These are phyloP conservation scores for Epipyxis sp. DNA, from an alignment of 108 stramenopile genomes.

Conservation along the genomic window DNA sequence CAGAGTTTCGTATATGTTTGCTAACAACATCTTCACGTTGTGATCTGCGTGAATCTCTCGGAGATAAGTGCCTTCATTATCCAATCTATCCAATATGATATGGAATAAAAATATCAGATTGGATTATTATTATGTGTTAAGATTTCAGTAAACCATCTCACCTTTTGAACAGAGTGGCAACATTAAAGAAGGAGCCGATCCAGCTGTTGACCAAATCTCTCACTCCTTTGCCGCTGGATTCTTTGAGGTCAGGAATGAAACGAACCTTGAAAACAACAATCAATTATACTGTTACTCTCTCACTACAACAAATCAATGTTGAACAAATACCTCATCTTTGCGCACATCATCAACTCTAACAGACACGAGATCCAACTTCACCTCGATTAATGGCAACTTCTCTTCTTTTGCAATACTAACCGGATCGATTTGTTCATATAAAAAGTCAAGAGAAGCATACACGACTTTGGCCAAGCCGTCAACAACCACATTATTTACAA, in stretches of 20 bases:
- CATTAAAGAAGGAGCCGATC: constrained; percentile 71
- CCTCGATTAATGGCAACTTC: constrained; percentile 69
- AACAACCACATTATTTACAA: constrained; percentile 73
- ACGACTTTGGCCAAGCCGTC: constrained; percentile 67
- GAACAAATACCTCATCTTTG: constrained; percentile 30
- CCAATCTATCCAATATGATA: too few species aligned
- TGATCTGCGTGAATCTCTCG: constrained; percentile 71
- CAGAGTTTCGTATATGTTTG: constrained; percentile 63
- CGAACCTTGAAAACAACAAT: too few species aligned
- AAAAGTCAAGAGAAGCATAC: constrained; percentile 61
- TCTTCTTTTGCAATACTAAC: constrained; percentile 53
- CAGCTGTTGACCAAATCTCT: constrained; percentile 64
- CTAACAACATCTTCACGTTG: constrained; percentile 62
- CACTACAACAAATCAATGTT: constrained; percentile 11
- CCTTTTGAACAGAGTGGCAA: constrained; percentile 70
- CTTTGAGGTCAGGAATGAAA: constrained; percentile 31
- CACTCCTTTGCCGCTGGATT: constrained; percentile 56
- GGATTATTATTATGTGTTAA: too few species aligned
- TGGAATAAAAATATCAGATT: too few species aligned
- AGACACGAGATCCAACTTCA: constrained; percentile 62
- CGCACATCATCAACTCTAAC: constrained; percentile 33
- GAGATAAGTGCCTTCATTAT: constrained; percentile 73
- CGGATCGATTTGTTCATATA: constrained; percentile 67
- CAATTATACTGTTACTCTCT: too few species aligned
- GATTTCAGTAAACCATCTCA: too few species aligned